Evolutionary conservation across 2,329 filamentous ascomycete species (phyloP).

Genomic region (Pestalotiopsis sp.): DNA sequence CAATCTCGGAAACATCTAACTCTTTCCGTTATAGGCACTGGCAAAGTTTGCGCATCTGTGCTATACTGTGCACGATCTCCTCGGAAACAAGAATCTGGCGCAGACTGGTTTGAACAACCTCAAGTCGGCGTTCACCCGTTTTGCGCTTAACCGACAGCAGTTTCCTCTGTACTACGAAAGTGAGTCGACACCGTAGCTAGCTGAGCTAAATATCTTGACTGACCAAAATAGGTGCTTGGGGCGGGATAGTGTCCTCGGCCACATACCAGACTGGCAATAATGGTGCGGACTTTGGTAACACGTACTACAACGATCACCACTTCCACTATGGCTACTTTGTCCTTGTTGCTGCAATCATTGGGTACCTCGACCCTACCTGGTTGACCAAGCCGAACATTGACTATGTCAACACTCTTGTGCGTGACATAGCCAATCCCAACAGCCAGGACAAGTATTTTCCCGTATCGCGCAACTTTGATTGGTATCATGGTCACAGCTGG

Average conservation of each 20-base stretch:
- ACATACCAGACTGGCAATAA: constrained; percentile 71
- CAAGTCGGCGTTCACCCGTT: constrained; percentile 68
- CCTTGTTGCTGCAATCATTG: constrained; percentile 82
- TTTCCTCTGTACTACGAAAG: constrained; percentile 68
- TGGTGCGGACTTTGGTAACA: constrained; percentile 86
- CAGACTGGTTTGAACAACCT: constrained; percentile 62
- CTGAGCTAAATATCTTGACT: constrained; percentile 14
- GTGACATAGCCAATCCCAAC: constrained; percentile 81
- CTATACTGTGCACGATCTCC: constrained; percentile 66
- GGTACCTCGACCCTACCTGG: constrained; percentile 77
- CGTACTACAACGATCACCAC: constrained; percentile 77
- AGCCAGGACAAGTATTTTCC: constrained; percentile 75
- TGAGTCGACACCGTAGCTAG: constrained; percentile 34
- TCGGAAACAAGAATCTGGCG: constrained; percentile 60
- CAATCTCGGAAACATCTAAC: constrained; percentile 25
- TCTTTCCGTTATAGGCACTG: constrained; percentile 51
- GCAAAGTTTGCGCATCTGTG: constrained; percentile 76
- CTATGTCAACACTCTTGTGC: constrained; percentile 82
- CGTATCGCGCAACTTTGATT: constrained; percentile 84
- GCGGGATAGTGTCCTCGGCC: constrained; percentile 77
- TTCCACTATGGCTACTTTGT: constrained; percentile 90
- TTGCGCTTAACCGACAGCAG: constrained; percentile 69
- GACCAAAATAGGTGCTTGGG: constrained; percentile 63
- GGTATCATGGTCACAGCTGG: constrained; percentile 95
- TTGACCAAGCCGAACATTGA: constrained; percentile 67